Base-by-base conservation (phyloP, 2,329 filamentous ascomycete genomes). In the Chaetomium sp. region DNA sequence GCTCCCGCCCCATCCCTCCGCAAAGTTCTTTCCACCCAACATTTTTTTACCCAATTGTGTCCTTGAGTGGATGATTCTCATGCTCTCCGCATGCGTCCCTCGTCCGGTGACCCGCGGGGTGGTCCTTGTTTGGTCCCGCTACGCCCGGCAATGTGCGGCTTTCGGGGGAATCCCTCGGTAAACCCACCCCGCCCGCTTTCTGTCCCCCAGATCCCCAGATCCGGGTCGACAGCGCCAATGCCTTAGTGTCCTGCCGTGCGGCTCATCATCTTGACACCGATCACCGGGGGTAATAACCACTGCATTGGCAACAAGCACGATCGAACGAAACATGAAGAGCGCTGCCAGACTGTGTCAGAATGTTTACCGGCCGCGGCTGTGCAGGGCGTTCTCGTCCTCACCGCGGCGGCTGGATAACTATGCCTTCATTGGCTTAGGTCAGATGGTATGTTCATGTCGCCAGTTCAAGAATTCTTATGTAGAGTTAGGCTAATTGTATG, bases 381-480 rank as follows among this genome's bases (percentile, higher is more conserved):
- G 70, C 57, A 74, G 80, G 52, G 69, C 69, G n/a, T 83, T 84
- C 65, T 76, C 79, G 19, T 73, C 71, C 8, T 75, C 80, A 49
- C 54, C 75, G 9, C 66, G 70, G 34, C 70, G 76, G 56, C 64
- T 77, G 53, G 78, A 82, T 45, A 77, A 69, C 45, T 84, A 82
- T 69, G 80, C 76, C 64, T 84, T 84, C 63, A 76, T 84, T 54
- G 81, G 81, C 11, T 69, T 84, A 11, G 81, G 81, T 5, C 80
- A 83, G 60, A 84, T 84, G 81, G 80, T 83, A 70, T 35, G 74
- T 64, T 49, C 47, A 27, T 35, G 7, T 27, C 19, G 19, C 40
- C 5, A 42, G 34, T 41, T n/a, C 12, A 37, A 8, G 8, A 19
- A 7, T n/a, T 53, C n/a, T 6, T 37, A n/a, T n/a, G n/a, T 42